These are phyloP conservation scores for Rosa multiflora DNA, from an alignment of 306 rosid genomes.

Conservation along the genomic window DNA sequence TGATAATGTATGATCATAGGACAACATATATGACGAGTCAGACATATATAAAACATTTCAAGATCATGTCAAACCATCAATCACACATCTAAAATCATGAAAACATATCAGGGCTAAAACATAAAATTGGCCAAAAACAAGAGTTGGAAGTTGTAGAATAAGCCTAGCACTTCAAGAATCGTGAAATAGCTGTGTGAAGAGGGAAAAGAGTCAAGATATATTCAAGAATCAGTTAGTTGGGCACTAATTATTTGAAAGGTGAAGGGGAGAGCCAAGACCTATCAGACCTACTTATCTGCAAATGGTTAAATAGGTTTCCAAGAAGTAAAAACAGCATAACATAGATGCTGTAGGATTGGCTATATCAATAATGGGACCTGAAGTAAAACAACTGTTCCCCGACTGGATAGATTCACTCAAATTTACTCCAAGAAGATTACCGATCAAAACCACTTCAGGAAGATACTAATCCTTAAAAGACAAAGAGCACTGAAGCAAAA, in stretches of 20 bases:
- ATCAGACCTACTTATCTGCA: background rate
- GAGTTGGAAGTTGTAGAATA: background rate
- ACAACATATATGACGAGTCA: background rate
- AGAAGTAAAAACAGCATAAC: background rate
- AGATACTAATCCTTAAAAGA: background rate
- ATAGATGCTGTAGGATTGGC: background rate
- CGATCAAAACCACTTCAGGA: background rate
- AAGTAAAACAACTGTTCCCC: background rate
- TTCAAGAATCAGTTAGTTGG: background rate
- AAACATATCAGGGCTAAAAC: background rate
- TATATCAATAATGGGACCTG: background rate
- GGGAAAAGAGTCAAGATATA: background rate
- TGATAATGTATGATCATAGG: background rate
- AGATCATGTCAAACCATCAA: background rate
- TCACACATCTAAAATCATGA: background rate
- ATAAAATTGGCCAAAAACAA: background rate
- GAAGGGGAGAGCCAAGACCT: background rate
- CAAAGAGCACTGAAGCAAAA: background rate
- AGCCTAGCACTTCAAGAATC: background rate
- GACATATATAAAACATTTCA: background rate
- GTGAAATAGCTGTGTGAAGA: background rate
- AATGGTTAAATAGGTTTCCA: background rate
- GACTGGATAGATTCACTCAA: too few relatives aligned
- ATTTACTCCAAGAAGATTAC: too few relatives aligned
- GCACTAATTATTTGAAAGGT: background rate